Percentiles rank a stretch among this genome's conserved stretches.
Evolutionary conservation across 441 rosid species (phyloP).

Genomic region (Macaranga tanarius): DNA sequence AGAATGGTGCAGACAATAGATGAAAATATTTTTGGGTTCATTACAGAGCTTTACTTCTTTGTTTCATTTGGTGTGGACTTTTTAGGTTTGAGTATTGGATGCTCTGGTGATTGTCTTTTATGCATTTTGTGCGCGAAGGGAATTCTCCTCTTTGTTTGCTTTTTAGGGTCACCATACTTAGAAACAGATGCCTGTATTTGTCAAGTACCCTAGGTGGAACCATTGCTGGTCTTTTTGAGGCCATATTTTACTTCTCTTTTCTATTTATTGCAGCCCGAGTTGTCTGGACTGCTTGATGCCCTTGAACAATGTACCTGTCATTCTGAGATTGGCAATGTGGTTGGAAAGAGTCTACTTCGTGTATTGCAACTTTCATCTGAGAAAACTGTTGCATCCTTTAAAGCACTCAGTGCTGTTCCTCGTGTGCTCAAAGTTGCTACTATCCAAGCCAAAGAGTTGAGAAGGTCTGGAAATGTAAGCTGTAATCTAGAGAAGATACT

Average conservation of each 20-base stretch:
- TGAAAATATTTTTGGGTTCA: too few relatives aligned
- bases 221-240: not conserved
- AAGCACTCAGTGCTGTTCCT: slow-evolving; percentile 65
- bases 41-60: not conserved
- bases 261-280: slow-evolving; percentile 66
- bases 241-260: slow-evolving; percentile 1
- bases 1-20: not conserved
- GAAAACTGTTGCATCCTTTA: slow-evolving; percentile 72
- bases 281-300: slow-evolving; percentile 80
- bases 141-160: not conserved
- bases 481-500: slow-evolving; percentile 32
- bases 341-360: slow-evolving; percentile 70
- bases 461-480: slow-evolving; percentile 36
- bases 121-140: not conserved
- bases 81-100: not conserved
- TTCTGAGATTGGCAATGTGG: slow-evolving; percentile 58
- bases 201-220: not conserved
- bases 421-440: slow-evolving; percentile 84
- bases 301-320: slow-evolving; percentile 82
- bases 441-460: slow-evolving; percentile 68
- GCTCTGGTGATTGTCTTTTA: not conserved
- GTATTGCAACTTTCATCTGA: slow-evolving; percentile 70
- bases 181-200: slow-evolving; percentile 4
- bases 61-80: not conserved
- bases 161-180: not conserved